Conservation (phyloP, 352 stramenopile species). For the Phytophthora aleatoria region DNA sequence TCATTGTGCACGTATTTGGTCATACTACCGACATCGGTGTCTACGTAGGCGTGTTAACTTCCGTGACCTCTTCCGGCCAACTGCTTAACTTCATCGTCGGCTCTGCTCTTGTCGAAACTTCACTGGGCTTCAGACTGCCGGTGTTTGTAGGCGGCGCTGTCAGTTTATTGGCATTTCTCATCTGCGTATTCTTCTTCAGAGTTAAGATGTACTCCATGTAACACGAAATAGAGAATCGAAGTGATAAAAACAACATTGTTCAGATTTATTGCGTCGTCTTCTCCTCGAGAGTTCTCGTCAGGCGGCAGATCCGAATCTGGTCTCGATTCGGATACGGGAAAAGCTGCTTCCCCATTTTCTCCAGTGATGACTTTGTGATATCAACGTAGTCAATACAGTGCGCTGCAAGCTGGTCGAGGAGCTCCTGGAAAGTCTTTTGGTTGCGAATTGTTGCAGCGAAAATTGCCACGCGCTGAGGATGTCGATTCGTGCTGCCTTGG, state of each 20-base stretch:
- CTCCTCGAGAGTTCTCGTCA: constrained; percentile 33
- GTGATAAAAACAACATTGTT: background rate
- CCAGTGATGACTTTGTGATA: constrained; percentile 51
- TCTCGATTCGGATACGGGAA: constrained; percentile 70
- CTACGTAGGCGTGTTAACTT: constrained; percentile 61
- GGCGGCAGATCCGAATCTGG: constrained; percentile 71
- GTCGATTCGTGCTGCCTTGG: constrained; percentile 2
- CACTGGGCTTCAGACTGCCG: constrained; percentile 44
- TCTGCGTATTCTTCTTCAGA: constrained; percentile 41
- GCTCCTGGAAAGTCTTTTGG: constrained; percentile 73
- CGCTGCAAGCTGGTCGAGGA: constrained; percentile 61
- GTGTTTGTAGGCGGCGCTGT: constrained; percentile 50
- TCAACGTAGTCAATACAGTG: constrained; percentile 68
- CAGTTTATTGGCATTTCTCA: constrained; percentile 38
- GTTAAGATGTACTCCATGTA: constrained; percentile 54
- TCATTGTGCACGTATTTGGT: constrained; percentile 55
- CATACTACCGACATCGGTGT: constrained; percentile 46
- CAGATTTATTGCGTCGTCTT: constrained; percentile 8
- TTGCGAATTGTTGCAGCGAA: constrained; percentile 83
- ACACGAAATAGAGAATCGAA: background rate
- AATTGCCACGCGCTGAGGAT: constrained; percentile 49
- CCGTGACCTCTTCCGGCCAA: constrained; percentile 54
- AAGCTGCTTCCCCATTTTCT: constrained; percentile 45
- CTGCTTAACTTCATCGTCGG: constrained; percentile 58
- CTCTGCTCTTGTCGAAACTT: constrained; percentile 47